phyloP scores from a whole-genome alignment of 2,329 filamentous ascomycete genomes.

The Harringtonia lauricola region DNA sequence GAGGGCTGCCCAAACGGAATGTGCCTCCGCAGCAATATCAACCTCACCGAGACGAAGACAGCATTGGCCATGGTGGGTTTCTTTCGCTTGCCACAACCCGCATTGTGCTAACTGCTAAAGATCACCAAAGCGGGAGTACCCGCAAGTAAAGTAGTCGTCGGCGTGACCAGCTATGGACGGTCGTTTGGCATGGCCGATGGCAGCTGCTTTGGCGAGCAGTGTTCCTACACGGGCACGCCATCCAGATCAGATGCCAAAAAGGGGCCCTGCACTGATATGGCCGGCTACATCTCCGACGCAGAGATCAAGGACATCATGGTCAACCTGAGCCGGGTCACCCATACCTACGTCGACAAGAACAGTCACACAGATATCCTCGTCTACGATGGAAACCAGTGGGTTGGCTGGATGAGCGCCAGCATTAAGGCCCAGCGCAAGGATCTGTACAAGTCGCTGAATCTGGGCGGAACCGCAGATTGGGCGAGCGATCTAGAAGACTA shows the following conservation, averaged over 20 bases:
- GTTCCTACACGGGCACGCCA: conserved; percentile 19
- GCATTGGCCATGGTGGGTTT: conserved; percentile 24
- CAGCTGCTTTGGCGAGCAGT: conserved; percentile 19
- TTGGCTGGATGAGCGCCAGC: too few species aligned
- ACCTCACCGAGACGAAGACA: conserved; percentile 22
- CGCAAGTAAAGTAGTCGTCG: conserved; percentile 19
- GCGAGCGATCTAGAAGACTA: too few species aligned
- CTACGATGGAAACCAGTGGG: conserved; percentile 1
- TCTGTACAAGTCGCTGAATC: too few species aligned
- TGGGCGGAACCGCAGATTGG: too few species aligned
- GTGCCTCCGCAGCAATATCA: conserved; percentile 23
- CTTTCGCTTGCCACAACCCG: too few species aligned
- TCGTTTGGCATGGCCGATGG: conserved; percentile 20
- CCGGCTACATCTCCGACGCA: conserved; percentile 26
- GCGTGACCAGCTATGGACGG: conserved; percentile 22
- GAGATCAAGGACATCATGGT: conserved; percentile 20
- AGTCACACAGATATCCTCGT: conserved; percentile 9
- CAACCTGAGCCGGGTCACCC: neutral
- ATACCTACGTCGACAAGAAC: conserved; percentile 2
- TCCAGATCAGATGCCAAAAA: conserved; percentile 15
- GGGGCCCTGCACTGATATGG: conserved; percentile 24
- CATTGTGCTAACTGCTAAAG: too few species aligned
- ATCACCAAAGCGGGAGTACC: conserved; percentile 23
- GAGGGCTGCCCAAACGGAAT: conserved; percentile 19
- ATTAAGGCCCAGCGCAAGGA: too few species aligned